Percentiles rank a stretch among this genome's conserved stretches.
These are phyloP conservation scores for Rhodotorula sp. DNA, from an alignment of 1,284 basidiomycete species.

Conservation along the genomic window DNA sequence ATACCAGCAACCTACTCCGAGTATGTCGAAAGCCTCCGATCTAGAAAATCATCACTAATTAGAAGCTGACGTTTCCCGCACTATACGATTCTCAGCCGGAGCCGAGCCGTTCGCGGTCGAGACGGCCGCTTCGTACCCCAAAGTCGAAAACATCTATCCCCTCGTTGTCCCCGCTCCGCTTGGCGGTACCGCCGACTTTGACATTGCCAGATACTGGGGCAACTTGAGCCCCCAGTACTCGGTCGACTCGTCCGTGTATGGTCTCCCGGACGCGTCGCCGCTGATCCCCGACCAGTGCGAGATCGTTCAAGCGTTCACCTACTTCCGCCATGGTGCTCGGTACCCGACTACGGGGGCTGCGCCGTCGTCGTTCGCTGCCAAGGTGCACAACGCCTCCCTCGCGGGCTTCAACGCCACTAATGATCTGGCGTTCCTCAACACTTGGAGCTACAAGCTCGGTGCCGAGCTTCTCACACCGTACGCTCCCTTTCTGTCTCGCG, in stretches of 20 bases:
- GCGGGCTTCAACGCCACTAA: slow-evolving; percentile 52
- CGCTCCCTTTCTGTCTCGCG: slow-evolving; percentile 55
- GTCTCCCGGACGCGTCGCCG: slow-evolving; percentile 65
- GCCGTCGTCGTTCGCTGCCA: slow-evolving; percentile 61
- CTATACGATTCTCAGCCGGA: slow-evolving; percentile 46
- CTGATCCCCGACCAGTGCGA: slow-evolving; percentile 66
- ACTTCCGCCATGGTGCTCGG: slow-evolving; percentile 59
- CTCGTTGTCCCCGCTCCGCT: slow-evolving; percentile 43
- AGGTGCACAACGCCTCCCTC: slow-evolving; percentile 47
- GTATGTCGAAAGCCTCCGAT: background rate
- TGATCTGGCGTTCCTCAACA: slow-evolving; percentile 68
- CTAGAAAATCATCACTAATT: too few relatives aligned
- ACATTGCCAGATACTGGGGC: slow-evolving; percentile 52
- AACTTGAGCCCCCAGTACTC: slow-evolving; percentile 49
- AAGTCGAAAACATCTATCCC: slow-evolving; percentile 50
- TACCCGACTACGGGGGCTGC: slow-evolving; percentile 68
- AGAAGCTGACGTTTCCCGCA: background rate
- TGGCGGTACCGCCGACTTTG: slow-evolving; percentile 42
- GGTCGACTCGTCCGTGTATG: slow-evolving; percentile 57
- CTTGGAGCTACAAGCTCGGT: slow-evolving; percentile 54
- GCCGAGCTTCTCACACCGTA: slow-evolving; percentile 74
- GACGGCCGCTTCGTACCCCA: slow-evolving; percentile 54
- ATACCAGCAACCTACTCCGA: slow-evolving; percentile 53
- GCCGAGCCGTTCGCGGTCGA: slow-evolving; percentile 56
- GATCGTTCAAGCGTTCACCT: slow-evolving; percentile 53